Conservation (phyloP, 2,329 filamentous ascomycete species). For the Ophiostoma piceae region DNA sequence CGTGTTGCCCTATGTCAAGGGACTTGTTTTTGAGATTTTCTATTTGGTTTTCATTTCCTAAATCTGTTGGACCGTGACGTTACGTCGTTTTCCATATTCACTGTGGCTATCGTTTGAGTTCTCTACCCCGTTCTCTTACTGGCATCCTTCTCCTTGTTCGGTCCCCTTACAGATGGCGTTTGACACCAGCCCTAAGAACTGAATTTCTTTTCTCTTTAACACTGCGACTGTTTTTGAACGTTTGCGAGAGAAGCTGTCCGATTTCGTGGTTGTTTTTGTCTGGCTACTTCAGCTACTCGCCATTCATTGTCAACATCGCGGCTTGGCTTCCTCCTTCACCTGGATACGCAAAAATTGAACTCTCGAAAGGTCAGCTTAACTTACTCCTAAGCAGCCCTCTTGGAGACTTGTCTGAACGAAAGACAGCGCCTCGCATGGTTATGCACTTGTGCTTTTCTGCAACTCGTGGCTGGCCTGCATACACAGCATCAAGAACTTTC, state of each 20-base stretch:
- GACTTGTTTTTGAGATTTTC: background rate
- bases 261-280: background rate
- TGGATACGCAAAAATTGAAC: background rate
- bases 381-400: background rate
- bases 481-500: background rate
- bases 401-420: background rate
- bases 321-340: background rate
- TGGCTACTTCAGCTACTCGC: background rate
- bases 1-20: background rate
- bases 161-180: background rate
- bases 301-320: background rate
- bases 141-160: background rate
- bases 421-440: background rate
- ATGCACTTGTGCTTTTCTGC: background rate
- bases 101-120: background rate
- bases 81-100: background rate
- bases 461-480: background rate
- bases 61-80: background rate
- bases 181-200: background rate
- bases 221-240: background rate
- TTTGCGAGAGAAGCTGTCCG: background rate
- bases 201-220: background rate
- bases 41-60: background rate
- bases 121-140: background rate
- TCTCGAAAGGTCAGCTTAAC: background rate